Conservation (phyloP, 192 early-diverging fungal genomes). For the Gryganskiella cystojenkinii region DNA sequence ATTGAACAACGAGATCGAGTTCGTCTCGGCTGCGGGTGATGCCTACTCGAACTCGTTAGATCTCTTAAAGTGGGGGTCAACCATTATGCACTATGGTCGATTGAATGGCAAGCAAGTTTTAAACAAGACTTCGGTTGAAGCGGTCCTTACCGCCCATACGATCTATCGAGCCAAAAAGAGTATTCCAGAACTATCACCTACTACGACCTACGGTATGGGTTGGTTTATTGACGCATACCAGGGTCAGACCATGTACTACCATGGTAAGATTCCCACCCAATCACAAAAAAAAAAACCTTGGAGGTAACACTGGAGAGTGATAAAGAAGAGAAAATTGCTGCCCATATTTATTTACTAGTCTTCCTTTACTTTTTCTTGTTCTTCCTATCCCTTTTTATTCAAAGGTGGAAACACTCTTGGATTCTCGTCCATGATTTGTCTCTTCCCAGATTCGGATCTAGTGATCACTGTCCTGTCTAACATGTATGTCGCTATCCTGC, state of each 20-base stretch:
- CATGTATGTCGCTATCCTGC: not conserved
- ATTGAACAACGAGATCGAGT: not conserved
- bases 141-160: not conserved
- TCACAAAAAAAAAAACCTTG: not conserved
- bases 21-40: constrained; percentile 13
- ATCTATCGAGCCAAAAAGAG: not conserved
- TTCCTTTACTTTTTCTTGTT: not conserved
- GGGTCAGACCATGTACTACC: not conserved
- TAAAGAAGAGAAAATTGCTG: too few relatives aligned
- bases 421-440: not conserved
- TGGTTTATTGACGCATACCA: constrained; percentile 20
- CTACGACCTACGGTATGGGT: constrained; percentile 11
- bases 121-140: constrained; percentile 1
- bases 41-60: constrained; percentile 24
- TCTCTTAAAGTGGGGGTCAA: constrained; percentile 8
- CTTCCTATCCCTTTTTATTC: not conserved
- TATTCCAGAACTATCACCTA: not conserved
- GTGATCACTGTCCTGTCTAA: not conserved
- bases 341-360: too few relatives aligned
- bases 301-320: not conserved
- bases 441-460: constrained; percentile 6
- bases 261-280: not conserved
- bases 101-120: constrained; percentile 21
- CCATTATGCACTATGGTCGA: constrained; percentile 1
- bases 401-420: not conserved